Base-by-base conservation (phyloP, 2,329 filamentous ascomycete species). In the Aspergillus hortae region DNA sequence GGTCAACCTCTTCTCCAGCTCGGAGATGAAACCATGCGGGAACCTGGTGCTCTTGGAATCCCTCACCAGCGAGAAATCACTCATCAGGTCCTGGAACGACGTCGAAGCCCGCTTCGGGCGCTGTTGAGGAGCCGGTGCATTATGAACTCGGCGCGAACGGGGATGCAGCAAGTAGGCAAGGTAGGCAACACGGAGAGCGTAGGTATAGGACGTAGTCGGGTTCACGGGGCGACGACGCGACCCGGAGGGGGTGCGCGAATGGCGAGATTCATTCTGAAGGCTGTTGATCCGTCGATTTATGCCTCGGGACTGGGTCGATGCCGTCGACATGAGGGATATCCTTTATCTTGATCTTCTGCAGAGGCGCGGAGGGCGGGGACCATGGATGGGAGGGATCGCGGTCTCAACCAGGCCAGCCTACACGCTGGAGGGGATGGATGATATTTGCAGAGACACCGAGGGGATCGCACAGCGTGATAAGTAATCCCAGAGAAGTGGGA, bases 91-190 rank as follows among this genome's bases (percentile, higher is more conserved):
- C 63, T 88, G 85, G 53, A 95, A 81, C 35, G 82, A 84, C 47
- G 81, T 88, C 54, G 87, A 88, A 54, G 85, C 80, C 55, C 89
- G 85, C 72, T 90, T 84, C 41, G 80, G 70, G 56, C 84, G 81
- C 51, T 83, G 81, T 62, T 84, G 85, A 46, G 86, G 75, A 67
- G 74, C 77, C 10, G 85, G 74, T 40, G 94, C 85, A 80, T 91
- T 95, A 75, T 96, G 90, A 66, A 92, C 89, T 67, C 90, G 85
- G 74, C 92, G 94, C 65, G 89, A 83, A 66, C 91, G 89, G 57
- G 94, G 92, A 69, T 96, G 91, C 48, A 99, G 82, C 42, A 97
- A 85, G 72, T 99, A 95, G 72, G 92, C 82, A 53, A 99, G 87
- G 73, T 90, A 96, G 61, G 92, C 92, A 61, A 89, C 86, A 56